phyloP scores from a whole-genome alignment of 2,329 filamentous ascomycete species.

The Neonectria coccinea region DNA sequence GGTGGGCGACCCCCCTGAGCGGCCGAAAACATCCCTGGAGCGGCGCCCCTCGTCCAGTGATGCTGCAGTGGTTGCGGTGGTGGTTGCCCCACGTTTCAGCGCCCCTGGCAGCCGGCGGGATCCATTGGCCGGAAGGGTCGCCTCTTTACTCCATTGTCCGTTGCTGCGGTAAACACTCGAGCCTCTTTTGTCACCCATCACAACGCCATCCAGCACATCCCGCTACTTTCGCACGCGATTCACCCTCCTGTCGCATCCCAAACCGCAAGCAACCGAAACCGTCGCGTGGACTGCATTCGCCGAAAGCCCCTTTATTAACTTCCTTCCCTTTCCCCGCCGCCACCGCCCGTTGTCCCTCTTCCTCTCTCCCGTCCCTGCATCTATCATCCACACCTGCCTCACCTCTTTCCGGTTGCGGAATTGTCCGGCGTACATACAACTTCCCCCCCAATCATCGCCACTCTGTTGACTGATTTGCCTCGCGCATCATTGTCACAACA shows the following conservation, averaged over 20 bases:
- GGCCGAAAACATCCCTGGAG: conserved; percentile 10
- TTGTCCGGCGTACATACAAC: conserved; percentile 29
- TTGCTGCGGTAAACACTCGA: conserved; percentile 51
- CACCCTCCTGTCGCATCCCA: conserved; percentile 12
- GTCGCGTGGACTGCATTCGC: conserved; percentile 10
- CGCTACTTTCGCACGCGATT: conserved; percentile 9
- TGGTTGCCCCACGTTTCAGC: conserved; percentile 41
- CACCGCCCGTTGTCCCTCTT: conserved; percentile 24
- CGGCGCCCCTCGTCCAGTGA: conserved; percentile 17
- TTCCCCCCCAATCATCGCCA: conserved; percentile 13
- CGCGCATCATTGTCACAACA: conserved; percentile 19
- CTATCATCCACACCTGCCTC: conserved; percentile 29
- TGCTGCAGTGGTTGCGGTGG: conserved; percentile 15
- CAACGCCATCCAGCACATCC: conserved; percentile 33
- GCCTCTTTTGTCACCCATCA: conserved; percentile 22
- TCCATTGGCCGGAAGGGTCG: conserved; percentile 36
- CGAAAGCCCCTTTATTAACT: conserved; percentile 11
- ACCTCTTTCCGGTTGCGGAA: conserved; percentile 42
- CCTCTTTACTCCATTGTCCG: conserved; percentile 31
- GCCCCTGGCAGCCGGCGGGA: conserved; percentile 17
- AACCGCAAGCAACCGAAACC: conserved; percentile 13
- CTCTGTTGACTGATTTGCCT: not conserved
- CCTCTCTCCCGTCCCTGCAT: conserved; percentile 23
- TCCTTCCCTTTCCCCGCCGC: conserved; percentile 20
- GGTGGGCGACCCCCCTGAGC: not conserved